phyloP scores from a whole-genome alignment of 805 yeast genomes.

The Kockiozyma suomiensis region DNA sequence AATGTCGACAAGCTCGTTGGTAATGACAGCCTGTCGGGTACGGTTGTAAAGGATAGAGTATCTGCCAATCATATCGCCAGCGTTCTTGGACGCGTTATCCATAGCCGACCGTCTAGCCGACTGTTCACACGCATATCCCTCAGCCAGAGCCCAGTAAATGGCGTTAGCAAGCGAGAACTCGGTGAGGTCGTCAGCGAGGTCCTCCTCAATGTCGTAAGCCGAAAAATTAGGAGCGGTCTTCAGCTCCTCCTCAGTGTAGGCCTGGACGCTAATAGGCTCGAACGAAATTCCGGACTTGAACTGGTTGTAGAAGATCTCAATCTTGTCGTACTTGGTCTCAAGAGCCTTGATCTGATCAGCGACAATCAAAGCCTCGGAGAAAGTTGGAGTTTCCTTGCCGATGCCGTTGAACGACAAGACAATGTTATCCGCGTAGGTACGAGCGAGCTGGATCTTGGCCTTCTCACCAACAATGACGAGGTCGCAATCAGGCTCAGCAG shows the following conservation, averaged over 20 bases:
- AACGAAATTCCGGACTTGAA: slow-evolving; percentile 87
- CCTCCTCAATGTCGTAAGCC: slow-evolving; percentile 75
- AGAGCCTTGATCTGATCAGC: slow-evolving; percentile 78
- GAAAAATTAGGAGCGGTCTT: slow-evolving; percentile 83
- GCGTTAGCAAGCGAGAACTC: slow-evolving; percentile 91
- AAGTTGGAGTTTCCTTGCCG: slow-evolving; percentile 97
- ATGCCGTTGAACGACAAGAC: slow-evolving; percentile 82
- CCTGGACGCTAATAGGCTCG: slow-evolving; percentile 73
- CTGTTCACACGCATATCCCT: slow-evolving; percentile 97
- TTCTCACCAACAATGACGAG: slow-evolving; percentile 93
- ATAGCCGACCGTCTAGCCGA: slow-evolving; percentile 99
- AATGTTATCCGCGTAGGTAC: slow-evolving; percentile 73
- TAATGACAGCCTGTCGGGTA: slow-evolving; percentile 98
- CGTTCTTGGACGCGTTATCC: slow-evolving; percentile 99
- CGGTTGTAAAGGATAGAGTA: slow-evolving; percentile 98
- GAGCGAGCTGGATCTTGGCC: slow-evolving; percentile 80
- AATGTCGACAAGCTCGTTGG: slow-evolving; percentile 99
- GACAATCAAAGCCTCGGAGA: slow-evolving; percentile 83
- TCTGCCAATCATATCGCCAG: slow-evolving; percentile 96
- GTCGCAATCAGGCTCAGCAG: slow-evolving; percentile 54
- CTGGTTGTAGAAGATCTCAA: slow-evolving; percentile 84
- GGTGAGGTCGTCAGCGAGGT: slow-evolving; percentile 55
- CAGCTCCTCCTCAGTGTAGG: slow-evolving; percentile 70
- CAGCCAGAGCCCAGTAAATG: slow-evolving; percentile 88
- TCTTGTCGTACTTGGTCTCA: slow-evolving; percentile 62